Evolutionary conservation across 805 yeast species (phyloP), one percentile per base, ranked within the genome.

Genomic region (Cyberlindnera nakhonratchasimensis): DNA sequence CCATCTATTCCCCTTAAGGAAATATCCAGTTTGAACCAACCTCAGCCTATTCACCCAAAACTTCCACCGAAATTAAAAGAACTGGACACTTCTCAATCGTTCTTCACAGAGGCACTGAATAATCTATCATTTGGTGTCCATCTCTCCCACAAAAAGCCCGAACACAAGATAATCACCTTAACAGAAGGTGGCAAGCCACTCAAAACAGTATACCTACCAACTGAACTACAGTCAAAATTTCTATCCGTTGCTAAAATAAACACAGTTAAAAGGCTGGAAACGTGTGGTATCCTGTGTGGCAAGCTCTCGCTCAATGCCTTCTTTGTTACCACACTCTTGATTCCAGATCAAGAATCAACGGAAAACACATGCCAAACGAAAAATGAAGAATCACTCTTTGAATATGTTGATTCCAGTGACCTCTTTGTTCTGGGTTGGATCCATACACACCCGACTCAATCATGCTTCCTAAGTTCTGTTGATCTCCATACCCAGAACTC

Each of bases 381-480:
- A 20, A 70, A 79, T 53, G 87, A 80, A 53, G 85, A 79, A 48
- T 60, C 64, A 5, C 56, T 80, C 45, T 79, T 80, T 52, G 76
- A 73, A 32, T 75, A 66, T 48, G 70, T 79, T 32, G 86, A 80
- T 53, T 50, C 61, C 24, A 65, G 74, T 40, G 82, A 76, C 46
- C 59, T 81, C 34, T 79, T 80, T 52, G 74, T 80, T n/a, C 64
- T 80, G 3, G 87, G 87, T 3, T 80, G 87, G 87, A 81, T 80
- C 40, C 87, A 80, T 57, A 81, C 86, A 9, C 87, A 80, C 55
- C 87, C 87, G 6, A 76, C 86, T 10, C 87, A 80, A 55, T 66
- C 83, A n/a, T 80, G 87, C 49, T 80, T 80, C 55, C 59, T 80
- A 58, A 75, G 82, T 11, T 77, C 84, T 0, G 75, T 80, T 34